Evolutionary conservation across 805 yeast species (phyloP), one percentile per base, ranked within the genome.

Genomic region (Monosporozyma aquatica): DNA sequence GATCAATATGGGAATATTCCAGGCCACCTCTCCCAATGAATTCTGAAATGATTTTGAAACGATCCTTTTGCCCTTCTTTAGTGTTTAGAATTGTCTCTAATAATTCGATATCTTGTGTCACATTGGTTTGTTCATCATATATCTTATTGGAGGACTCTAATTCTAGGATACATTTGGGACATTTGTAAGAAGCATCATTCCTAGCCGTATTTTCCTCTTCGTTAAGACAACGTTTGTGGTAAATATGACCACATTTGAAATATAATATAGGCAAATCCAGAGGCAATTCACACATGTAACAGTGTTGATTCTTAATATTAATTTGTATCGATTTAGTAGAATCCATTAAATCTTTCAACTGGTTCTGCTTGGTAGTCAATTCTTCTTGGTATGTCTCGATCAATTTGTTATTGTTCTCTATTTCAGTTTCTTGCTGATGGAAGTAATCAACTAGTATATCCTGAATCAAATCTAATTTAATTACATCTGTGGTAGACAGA

Each of bases 1-100:
- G 17, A 36, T 37, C 40, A 8, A 40, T 39, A 25, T 46, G 49
- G 6, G 51, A 29, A 46, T 61, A 61, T 38, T 80, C 86, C 76
- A 89, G 74, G 0, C 82, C 90, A 2, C 98, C 98, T 44, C 87
- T 74, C 2, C 96, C 95, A 36, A 89, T 74, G 58, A 81, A 89
- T 43, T 86, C 94, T 45, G 82, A 74, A 41, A 90, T 74, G 3
- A 80, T 80, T 54, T 78, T 81, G 59, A 89, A 81, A 49, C 84
- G 73, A 50, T 82, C 85, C 4, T 62, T 71, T 30, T 71, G 62
- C 2, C 65, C 65, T 3, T 59, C 64, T n/a, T 66, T 53, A 32
- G 70, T 76, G 20, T 65, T 54, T 44, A 92, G 60, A 5, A 80
- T 70, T 26, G 71, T 67, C 41, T 74, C 67, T 54, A 92, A 81